Evolutionary conservation across 495 filamentous ascomycete genomes (phyloP).

Genomic region (Aspergillus carlsbadensis): DNA sequence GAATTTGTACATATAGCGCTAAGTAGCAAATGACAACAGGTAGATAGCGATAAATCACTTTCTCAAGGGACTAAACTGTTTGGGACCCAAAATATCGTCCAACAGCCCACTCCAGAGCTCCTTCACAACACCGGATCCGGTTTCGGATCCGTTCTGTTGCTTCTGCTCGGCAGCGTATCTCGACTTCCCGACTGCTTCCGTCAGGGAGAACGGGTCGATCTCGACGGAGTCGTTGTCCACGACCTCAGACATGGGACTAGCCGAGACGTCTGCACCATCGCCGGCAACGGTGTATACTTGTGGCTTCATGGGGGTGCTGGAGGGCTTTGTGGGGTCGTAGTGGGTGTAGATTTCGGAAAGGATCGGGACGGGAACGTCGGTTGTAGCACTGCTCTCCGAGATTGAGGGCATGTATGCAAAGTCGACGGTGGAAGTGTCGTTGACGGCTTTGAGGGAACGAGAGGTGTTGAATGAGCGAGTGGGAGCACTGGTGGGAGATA

Average conservation of each 20-base stretch:
- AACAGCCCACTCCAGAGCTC: constrained; percentile 56
- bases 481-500: constrained; percentile 18
- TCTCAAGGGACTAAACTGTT: constrained; percentile 23
- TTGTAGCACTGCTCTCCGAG: constrained; percentile 39
- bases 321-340: constrained; percentile 20
- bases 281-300: constrained; percentile 57
- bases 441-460: constrained; percentile 51
- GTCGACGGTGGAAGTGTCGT: constrained; percentile 62
- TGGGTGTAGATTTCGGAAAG: constrained; percentile 47
- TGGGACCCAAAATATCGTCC: constrained; percentile 57
- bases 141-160: constrained; percentile 25
- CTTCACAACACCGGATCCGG: constrained; percentile 43
- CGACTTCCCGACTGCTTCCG: constrained; percentile 48
- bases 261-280: constrained; percentile 50
- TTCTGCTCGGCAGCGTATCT: constrained; percentile 36
- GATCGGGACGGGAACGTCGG: constrained; percentile 50
- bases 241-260: constrained; percentile 58
- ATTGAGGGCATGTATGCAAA: constrained; percentile 60
- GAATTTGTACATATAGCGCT: constrained; percentile 14
- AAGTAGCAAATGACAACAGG: constrained; percentile 7
- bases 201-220: constrained; percentile 58
- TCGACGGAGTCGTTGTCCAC: constrained; percentile 56
- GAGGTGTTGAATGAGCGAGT: constrained; percentile 60
- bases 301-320: constrained; percentile 49
- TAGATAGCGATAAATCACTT: constrained; percentile 19